Evolutionary conservation across 108 stramenopile species (phyloP).

Genomic region (Schizochytrium sp.): DNA sequence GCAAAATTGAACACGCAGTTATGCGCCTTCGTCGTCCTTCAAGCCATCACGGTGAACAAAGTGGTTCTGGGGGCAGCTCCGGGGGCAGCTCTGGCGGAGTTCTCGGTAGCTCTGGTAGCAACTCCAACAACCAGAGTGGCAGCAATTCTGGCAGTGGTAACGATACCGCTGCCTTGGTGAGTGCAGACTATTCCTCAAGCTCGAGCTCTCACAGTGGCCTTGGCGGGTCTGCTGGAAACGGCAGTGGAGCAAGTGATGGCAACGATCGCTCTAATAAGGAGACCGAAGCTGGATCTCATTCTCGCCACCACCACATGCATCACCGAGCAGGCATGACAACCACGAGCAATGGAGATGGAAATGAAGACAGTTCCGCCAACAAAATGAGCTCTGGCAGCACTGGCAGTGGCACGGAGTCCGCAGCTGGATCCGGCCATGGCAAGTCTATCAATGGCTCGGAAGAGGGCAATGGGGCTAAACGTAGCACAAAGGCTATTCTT

Average conservation of each 20-base stretch:
- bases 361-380: constrained; percentile 11
- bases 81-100: constrained; percentile 33
- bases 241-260: background rate
- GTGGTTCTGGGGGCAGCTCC: background rate
- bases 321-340: too few relatives aligned
- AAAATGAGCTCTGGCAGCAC: background rate
- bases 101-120: constrained; percentile 31
- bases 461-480: background rate
- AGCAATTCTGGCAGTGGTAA: constrained; percentile 6
- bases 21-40: background rate
- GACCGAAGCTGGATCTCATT: background rate
- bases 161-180: constrained; percentile 20
- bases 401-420: constrained; percentile 10
- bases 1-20: background rate
- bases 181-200: constrained; percentile 13
- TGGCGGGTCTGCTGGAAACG: background rate
- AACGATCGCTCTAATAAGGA: background rate
- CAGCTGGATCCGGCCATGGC: background rate
- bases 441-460: constrained; percentile 15
- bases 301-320: too few relatives aligned
- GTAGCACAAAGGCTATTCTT: constrained; percentile 19
- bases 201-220: constrained; percentile 42
- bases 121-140: constrained; percentile 3
- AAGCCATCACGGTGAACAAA: background rate
- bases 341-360: background rate